Base-by-base conservation (phyloP, 352 stramenopile genomes). In the Thalassiosira ordinaria region DNA sequence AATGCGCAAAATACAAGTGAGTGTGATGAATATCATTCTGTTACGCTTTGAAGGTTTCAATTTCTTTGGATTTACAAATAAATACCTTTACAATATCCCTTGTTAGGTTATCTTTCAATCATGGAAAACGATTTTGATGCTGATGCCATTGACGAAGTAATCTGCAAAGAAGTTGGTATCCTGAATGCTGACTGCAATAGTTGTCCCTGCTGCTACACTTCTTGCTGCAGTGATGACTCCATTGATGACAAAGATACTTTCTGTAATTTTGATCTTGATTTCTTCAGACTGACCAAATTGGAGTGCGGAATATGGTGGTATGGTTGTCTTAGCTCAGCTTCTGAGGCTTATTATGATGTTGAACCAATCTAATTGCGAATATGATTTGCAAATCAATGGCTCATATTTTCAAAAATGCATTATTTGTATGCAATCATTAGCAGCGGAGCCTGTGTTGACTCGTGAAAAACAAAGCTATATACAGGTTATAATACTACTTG, bases 191-290 rank as follows among this genome's bases (percentile, higher is more conserved):
- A 57, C 49, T 57, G 49, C 24, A 57, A 14, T 35, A 57, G 49
- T 24, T 57, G 49, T 35, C 22, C 22, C 3, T 57, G 49, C 35
- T 57, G 49, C 16, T 1, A 57, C 5, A n/a, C n/a, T n/a, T 57
- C 1, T 35, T 57, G 49, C 16, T 57, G 49, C 24, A 11, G 9
- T 6, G 24, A 57, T 37, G 24, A 57, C 20, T 33, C 22, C 3
- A 3, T 24, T 57, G 49, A 57, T 37, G 49, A 57, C 5, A 57
- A n/a, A 16, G 7, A 35, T n/a, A 4, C 1, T 37, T 16, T 16
- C 3, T 57, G 49, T n/a, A 57, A 57, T 35, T 57, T 57, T n/a
- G 22, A 57, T 57, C 13, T 57, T 7, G 49, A 57, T 35, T 57
- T 57, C 24, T 35, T n/a, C 20, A 57, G 16, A 9, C 8, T 57